Evolutionary conservation across 2,329 filamentous ascomycete genomes (phyloP), one percentile per base, ranked within the genome.

Genomic region (Macroventuria anomochaeta): DNA sequence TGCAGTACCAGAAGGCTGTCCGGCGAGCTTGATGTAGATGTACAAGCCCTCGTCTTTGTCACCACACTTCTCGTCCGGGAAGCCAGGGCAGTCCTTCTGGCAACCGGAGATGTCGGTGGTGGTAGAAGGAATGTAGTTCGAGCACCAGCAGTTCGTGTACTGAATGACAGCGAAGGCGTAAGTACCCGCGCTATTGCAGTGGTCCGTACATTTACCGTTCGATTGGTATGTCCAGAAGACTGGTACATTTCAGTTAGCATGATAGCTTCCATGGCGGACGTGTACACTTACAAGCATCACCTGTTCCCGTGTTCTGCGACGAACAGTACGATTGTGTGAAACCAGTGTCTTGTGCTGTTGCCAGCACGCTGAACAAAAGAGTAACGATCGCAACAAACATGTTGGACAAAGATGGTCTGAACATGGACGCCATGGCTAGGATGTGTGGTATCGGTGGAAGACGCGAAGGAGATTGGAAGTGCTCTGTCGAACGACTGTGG

Each of bases 101-200:
- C 90, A 93, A 42, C 77, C 77, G 58, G 63, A 60, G 18, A 70
- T 62, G 51, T 70, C 62, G n/a, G 63, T 46, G 53, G 76, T 73
- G 5, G 73, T 63, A 17, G 69, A 69, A 7, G 90, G 90, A 2
- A 80, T 80, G 64, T 86, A 86, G 69, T 91, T 82, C 31, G 88
- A 87, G 71, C 90, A 93, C 88, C 88, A 93, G 70, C 90, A 93
- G 44, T 80, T 73, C 26, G 84, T 77, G 13, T 75, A 80, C 63
- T 90, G 83, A 1, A 92, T 77, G 40, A 93, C 79, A 59, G 88
- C 88, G 57, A 87, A 90, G 32, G 89, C 88, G 59, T 80, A 89
- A 25, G 54, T 58, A 42, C 57, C 65, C 13, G 79, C 62, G 17
- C 69, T 65, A 21, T 73, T 64, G 74, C 90, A 93, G 41, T 80